A percentile compares a stretch with the other conserved stretches of the same genome.
phyloP scores from a whole-genome alignment of 345 rosid genomes.

The Abelmoschus esculentus region DNA sequence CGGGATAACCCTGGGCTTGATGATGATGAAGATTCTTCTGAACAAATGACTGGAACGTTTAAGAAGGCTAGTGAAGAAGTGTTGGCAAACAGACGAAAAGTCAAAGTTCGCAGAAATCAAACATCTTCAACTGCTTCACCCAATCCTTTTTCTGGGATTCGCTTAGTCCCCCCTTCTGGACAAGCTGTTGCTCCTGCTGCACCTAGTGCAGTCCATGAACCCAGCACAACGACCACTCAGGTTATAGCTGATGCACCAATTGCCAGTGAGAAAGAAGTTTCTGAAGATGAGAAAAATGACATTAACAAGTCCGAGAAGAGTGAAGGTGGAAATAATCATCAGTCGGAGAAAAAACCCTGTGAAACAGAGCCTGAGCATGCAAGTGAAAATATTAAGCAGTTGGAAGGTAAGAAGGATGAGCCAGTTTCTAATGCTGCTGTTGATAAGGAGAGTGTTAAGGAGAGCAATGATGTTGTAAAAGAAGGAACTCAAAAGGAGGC shows the following conservation, averaged over 20 bases:
- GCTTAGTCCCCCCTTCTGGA: not conserved
- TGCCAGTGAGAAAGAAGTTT: conserved; percentile 20
- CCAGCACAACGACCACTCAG: conserved; percentile 14
- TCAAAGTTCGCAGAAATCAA: conserved; percentile 30
- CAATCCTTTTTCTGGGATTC: conserved; percentile 86
- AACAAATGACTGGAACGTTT: conserved; percentile 66
- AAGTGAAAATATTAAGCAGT: not conserved
- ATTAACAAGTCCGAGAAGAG: conserved; percentile 9
- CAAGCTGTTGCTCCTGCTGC: not conserved
- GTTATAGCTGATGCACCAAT: conserved; percentile 28
- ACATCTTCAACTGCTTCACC: conserved; percentile 38
- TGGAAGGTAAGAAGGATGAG: not conserved
- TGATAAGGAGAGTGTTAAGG: not conserved
- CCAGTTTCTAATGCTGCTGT: not conserved
- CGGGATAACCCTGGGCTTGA: conserved; percentile 77
- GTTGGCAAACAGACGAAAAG: not conserved
- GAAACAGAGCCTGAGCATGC: not conserved
- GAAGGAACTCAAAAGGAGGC: not conserved
- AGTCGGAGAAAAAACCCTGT: not conserved
- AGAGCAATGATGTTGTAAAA: not conserved
- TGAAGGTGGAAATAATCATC: conserved; percentile 16
- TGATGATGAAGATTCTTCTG: conserved; percentile 65
- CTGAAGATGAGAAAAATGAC: conserved; percentile 21
- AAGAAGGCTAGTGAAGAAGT: conserved; percentile 24
- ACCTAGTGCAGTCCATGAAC: not conserved